phyloP scores from a whole-genome alignment of 2,329 filamentous ascomycete species.

The Neonectria magnoliae region DNA sequence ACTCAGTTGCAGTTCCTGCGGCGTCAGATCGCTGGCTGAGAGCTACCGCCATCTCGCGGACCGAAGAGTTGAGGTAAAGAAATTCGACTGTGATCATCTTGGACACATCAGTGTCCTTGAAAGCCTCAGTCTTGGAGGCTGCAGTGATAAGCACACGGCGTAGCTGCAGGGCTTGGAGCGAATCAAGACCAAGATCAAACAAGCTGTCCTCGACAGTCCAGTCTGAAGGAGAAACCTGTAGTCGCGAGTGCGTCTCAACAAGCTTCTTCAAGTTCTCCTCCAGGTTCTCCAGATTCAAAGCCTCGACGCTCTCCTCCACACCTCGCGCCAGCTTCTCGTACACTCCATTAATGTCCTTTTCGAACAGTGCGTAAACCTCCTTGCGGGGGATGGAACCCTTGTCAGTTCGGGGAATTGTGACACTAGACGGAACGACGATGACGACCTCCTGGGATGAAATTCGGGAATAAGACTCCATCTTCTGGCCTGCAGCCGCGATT shows the following conservation, averaged over 20 bases:
- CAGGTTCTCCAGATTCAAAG: constrained; percentile 24
- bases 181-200: constrained; percentile 29
- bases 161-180: constrained; percentile 24
- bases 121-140: constrained; percentile 24
- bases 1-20: neutral
- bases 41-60: constrained; percentile 22
- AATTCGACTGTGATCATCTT: constrained; percentile 30
- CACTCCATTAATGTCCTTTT: constrained; percentile 26
- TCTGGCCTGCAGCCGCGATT: constrained; percentile 24
- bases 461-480: constrained; percentile 32
- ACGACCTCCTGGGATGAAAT: constrained; percentile 36
- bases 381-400: constrained; percentile 39
- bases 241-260: constrained; percentile 19
- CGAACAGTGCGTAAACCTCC: constrained; percentile 33
- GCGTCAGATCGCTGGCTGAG: constrained; percentile 12
- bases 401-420: constrained; percentile 36
- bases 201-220: constrained; percentile 24
- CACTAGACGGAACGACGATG: constrained; percentile 24
- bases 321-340: constrained; percentile 26
- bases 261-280: constrained; percentile 21
- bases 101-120: constrained; percentile 22
- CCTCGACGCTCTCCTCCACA: constrained; percentile 21
- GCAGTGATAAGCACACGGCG: constrained; percentile 23
- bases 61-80: constrained; percentile 31
- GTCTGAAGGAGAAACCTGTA: constrained; percentile 8